Percentiles rank a stretch among this genome's conserved stretches.
Conservation (phyloP, 1,284 basidiomycete genomes). For the Marasmius oreades region DNA sequence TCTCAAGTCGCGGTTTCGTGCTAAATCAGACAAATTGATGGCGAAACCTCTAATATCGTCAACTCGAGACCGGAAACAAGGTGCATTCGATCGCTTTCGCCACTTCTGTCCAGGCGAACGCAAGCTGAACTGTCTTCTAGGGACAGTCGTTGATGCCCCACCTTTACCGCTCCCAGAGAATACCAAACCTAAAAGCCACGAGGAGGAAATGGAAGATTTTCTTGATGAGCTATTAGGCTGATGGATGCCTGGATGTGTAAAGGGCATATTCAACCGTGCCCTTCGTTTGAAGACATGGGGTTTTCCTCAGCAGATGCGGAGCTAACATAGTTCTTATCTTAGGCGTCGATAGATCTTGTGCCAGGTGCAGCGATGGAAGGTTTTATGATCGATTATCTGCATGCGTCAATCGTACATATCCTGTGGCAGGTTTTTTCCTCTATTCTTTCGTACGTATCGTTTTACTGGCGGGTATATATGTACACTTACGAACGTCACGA, state of each 20-base stretch:
- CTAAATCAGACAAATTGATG: slow-evolving; percentile 51
- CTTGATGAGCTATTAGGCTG: slow-evolving; percentile 52
- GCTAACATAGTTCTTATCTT: too few relatives aligned
- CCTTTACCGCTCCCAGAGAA: slow-evolving; percentile 43
- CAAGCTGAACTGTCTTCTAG: neutral
- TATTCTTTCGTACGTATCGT: too few relatives aligned
- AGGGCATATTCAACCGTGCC: too few relatives aligned
- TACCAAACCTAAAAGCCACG: slow-evolving; percentile 39
- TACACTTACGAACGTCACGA: too few relatives aligned
- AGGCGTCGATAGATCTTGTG: too few relatives aligned
- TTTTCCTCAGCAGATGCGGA: too few relatives aligned
- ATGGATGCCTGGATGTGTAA: neutral
- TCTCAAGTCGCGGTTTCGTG: slow-evolving; percentile 62
- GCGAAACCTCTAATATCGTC: slow-evolving; percentile 29
- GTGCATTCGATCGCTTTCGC: slow-evolving; percentile 21
- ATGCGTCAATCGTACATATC: too few relatives aligned
- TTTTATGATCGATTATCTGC: too few relatives aligned
- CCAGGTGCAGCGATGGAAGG: too few relatives aligned
- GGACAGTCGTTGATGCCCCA: slow-evolving; percentile 41
- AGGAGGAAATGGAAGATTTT: slow-evolving; percentile 68
- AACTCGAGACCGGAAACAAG: slow-evolving; percentile 30
- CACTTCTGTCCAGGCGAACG: neutral
- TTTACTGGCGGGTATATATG: too few relatives aligned
- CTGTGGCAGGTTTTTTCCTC: too few relatives aligned
- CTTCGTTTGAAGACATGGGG: too few relatives aligned